Percentiles rank a stretch among this genome's conserved stretches.
phyloP scores from a whole-genome alignment of 257 asterid species.

The Schizonepeta tenuifolia region DNA sequence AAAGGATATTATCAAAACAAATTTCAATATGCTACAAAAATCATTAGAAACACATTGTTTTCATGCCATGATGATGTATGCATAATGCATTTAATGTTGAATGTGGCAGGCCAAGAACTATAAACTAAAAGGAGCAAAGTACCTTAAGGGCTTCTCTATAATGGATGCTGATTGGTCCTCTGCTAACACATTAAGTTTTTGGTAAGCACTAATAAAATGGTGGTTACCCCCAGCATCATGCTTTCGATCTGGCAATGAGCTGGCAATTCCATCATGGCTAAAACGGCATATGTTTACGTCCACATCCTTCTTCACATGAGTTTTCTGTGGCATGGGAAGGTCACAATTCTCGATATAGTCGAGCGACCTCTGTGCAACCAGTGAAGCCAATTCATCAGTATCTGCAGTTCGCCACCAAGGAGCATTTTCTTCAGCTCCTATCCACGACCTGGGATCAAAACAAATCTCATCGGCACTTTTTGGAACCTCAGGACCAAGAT shows the following conservation, averaged over 20 bases:
- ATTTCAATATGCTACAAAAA: slow-evolving; percentile 1
- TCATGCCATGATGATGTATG: not conserved
- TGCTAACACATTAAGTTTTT: slow-evolving; percentile 25
- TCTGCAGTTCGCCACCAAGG: slow-evolving; percentile 96
- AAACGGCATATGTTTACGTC: slow-evolving; percentile 34
- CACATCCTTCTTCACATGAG: slow-evolving; percentile 45
- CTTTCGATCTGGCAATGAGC: slow-evolving; percentile 36
- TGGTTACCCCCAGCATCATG: slow-evolving; percentile 12
- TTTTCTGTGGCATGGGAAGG: slow-evolving; percentile 74
- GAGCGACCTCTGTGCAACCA: slow-evolving; percentile 66
- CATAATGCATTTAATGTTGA: not conserved
- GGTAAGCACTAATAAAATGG: slow-evolving; percentile 25
- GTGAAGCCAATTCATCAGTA: slow-evolving; percentile 70
- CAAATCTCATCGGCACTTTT: slow-evolving; percentile 42
- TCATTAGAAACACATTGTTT: not conserved
- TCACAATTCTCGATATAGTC: slow-evolving; percentile 75
- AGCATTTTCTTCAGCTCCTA: slow-evolving; percentile 46
- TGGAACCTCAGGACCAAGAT: slow-evolving; percentile 37
- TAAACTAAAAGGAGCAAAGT: slow-evolving; percentile 16
- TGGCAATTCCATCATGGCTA: slow-evolving; percentile 31
- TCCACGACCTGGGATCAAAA: slow-evolving; percentile 55
- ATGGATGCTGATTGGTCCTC: slow-evolving; percentile 34
- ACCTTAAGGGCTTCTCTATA: slow-evolving; percentile 49
- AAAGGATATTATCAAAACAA: not conserved
- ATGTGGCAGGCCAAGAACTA: slow-evolving; percentile 3